Percentiles rank a stretch among this genome's conserved stretches.
Evolutionary conservation across 805 yeast species (phyloP).

Genomic region (Candida germanica): DNA sequence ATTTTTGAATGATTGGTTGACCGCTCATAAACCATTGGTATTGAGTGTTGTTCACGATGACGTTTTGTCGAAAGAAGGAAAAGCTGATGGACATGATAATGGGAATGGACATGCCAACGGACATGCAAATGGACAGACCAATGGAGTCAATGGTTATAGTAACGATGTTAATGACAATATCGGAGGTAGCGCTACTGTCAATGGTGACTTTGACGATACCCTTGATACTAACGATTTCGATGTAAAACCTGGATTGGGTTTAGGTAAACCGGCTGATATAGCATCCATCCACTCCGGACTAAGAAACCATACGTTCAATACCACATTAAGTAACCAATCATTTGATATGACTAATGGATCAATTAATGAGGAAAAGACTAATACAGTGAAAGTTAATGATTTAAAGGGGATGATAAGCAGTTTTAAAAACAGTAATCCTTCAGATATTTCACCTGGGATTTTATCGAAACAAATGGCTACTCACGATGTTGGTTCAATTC

Average conservation of each 20-base stretch:
- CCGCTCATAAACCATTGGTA: slow-evolving; percentile 24
- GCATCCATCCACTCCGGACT: slow-evolving; percentile 39
- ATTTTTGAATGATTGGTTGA: slow-evolving; percentile 30
- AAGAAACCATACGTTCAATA: slow-evolving; percentile 7
- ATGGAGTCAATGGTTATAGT: slow-evolving; percentile 3
- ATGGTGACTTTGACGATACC: slow-evolving; percentile 9
- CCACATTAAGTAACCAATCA: slow-evolving; percentile 9
- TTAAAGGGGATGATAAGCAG: slow-evolving; percentile 25
- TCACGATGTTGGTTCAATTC: slow-evolving; percentile 32
- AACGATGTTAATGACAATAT: slow-evolving; percentile 3
- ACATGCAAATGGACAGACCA: not conserved
- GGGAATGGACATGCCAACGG: not conserved
- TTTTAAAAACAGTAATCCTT: slow-evolving; percentile 5
- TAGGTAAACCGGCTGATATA: slow-evolving; percentile 41
- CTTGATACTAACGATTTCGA: slow-evolving; percentile 8
- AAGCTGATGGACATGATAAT: not conserved
- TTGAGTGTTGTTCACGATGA: slow-evolving; percentile 9
- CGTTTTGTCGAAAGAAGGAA: not conserved
- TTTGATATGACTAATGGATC: slow-evolving; percentile 18
- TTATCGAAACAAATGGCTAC: slow-evolving; percentile 29
- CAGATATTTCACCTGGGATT: slow-evolving; percentile 18
- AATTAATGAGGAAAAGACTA: slow-evolving; percentile 11
- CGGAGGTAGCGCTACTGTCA: slow-evolving; percentile 11
- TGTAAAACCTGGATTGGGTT: slow-evolving; percentile 22
- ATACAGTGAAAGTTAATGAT: slow-evolving; percentile 35